Conservation (phyloP, 306 rosid genomes). For the Rubus idaeus region DNA sequence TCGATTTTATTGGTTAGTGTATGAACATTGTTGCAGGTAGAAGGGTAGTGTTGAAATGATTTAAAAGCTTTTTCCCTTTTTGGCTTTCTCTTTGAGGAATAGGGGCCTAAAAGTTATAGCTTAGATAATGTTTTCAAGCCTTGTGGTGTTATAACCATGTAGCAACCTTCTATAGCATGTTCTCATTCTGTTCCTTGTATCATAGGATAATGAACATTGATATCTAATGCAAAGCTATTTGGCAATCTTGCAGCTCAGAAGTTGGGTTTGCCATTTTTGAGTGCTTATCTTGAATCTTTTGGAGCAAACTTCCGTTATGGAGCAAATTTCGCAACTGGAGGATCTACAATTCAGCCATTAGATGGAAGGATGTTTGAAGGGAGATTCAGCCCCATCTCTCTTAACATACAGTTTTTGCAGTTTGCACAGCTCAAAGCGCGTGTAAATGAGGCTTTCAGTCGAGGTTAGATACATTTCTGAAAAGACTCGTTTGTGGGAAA, state of each 20-base stretch:
- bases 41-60: neutral
- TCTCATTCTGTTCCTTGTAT: neutral
- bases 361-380: conserved; percentile 25
- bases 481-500: neutral
- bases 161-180: neutral
- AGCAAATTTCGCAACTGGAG: conserved; percentile 26
- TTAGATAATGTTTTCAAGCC: neutral
- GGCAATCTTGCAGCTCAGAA: conserved; percentile 22
- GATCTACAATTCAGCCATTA: conserved; percentile 24
- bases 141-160: neutral
- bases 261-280: conserved; percentile 21
- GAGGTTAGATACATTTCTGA: conserved; percentile 16
- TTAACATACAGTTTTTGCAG: conserved; percentile 20
- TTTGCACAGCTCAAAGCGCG: conserved; percentile 25
- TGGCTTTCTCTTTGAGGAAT: too few relatives aligned
- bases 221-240: neutral
- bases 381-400: conserved; percentile 27
- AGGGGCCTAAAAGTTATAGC: neutral
- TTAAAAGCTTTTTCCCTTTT: too few relatives aligned
- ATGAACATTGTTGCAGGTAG: neutral
- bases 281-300: conserved; percentile 33
- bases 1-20: conserved; percentile 27
- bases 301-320: conserved; percentile 19
- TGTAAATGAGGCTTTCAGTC: neutral
- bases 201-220: neutral